A percentile compares a stretch with the other conserved stretches of the same genome.
Evolutionary conservation across 75 land plant genomes (phyloP).

Genomic region (Sequoia sempervirens): DNA sequence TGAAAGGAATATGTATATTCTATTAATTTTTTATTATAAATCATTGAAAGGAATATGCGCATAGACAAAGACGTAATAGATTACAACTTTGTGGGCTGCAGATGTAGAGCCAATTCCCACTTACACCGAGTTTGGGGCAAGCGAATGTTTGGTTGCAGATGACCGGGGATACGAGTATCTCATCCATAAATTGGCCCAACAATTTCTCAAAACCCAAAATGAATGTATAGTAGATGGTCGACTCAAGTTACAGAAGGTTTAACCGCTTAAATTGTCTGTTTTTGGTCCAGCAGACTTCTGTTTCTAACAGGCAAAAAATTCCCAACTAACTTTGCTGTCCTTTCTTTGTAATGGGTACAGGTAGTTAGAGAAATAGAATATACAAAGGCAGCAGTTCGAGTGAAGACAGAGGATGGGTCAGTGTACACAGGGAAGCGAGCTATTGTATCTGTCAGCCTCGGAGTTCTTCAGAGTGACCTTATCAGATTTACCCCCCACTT

Average conservation of each 20-base stretch:
- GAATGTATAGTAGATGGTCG: conserved; percentile 54
- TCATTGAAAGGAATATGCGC: too few relatives aligned
- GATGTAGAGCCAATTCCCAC: conserved; percentile 80
- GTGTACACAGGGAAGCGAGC: conserved; percentile 47
- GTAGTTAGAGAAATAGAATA: conserved; percentile 58
- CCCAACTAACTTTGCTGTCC: background rate
- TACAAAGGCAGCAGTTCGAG: conserved; percentile 24
- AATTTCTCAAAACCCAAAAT: conserved; percentile 31
- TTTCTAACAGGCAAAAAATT: background rate
- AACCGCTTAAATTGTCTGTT: background rate
- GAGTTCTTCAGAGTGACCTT: conserved; percentile 72
- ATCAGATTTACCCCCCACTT: conserved; percentile 63
- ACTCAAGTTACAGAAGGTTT: conserved; percentile 66
- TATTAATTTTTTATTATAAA: too few relatives aligned
- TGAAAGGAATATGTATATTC: too few relatives aligned
- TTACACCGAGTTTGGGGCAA: conserved; percentile 49
- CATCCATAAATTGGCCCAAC: conserved; percentile 51
- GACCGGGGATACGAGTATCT: conserved; percentile 61
- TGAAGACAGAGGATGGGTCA: conserved; percentile 72
- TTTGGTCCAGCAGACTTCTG: background rate
- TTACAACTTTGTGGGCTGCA: conserved; percentile 1
- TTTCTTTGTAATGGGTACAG: conserved; percentile 16
- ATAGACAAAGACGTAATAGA: too few relatives aligned
- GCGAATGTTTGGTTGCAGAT: conserved; percentile 60
- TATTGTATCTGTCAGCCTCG: conserved; percentile 70